Conservation (phyloP, 2,329 filamentous ascomycete genomes). For the Magnaporthiopsis poae region DNA sequence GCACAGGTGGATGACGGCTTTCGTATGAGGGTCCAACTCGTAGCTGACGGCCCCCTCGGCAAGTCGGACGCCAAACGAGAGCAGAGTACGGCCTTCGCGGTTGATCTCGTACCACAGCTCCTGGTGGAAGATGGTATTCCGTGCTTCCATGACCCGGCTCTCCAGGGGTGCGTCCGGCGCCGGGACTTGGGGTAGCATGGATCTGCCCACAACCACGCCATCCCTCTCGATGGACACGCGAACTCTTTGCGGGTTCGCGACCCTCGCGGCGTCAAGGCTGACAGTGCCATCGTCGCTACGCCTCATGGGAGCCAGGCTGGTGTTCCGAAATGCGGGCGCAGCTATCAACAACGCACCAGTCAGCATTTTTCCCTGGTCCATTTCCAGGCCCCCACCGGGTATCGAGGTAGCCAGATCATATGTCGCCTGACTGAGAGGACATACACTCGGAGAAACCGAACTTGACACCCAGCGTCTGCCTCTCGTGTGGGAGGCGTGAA, state of each 20-base stretch:
- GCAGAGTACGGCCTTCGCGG: conserved; percentile 65
- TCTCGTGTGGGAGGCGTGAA: conserved; percentile 63
- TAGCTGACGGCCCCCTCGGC: conserved; percentile 49
- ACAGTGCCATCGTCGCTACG: conserved; percentile 66
- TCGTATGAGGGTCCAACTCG: conserved; percentile 40
- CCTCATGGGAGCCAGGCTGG: conserved; percentile 71
- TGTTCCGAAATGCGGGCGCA: conserved; percentile 49
- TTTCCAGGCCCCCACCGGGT: conserved; percentile 7
- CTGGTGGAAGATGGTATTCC: conserved; percentile 70
- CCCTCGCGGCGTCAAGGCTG: conserved; percentile 55
- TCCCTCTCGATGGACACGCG: conserved; percentile 56
- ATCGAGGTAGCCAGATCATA: conserved; percentile 13
- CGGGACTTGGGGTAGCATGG: conserved; percentile 39
- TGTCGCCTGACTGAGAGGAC: conserved; percentile 24
- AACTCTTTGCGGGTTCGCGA: conserved; percentile 48
- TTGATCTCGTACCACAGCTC: conserved; percentile 87
- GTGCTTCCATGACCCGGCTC: conserved; percentile 60
- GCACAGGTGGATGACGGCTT: conserved; percentile 59
- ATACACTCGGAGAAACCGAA: conserved; percentile 71
- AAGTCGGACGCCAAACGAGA: conserved; percentile 59
- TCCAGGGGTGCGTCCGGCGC: conserved; percentile 52
- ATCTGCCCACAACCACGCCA: conserved; percentile 49
- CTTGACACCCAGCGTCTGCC: conserved; percentile 68
- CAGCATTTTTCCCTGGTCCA: background rate
- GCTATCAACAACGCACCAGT: conserved; percentile 26